These are phyloP conservation scores for Xylaria scruposa DNA, from an alignment of 495 filamentous ascomycete genomes.

Conservation along the genomic window DNA sequence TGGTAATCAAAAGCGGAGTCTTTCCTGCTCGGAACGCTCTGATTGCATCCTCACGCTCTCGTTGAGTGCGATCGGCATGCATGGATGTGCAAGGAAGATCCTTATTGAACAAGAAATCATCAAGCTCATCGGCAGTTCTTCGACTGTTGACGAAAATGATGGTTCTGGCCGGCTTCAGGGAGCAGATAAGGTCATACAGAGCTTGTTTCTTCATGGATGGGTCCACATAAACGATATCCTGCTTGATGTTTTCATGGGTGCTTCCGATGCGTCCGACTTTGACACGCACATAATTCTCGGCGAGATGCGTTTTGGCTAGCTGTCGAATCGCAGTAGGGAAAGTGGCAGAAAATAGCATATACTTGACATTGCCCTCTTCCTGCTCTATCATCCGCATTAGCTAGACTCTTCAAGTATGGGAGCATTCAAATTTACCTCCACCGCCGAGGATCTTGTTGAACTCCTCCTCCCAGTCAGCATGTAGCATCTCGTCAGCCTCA, in stretches of 20 bases:
- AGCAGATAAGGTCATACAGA: conserved; percentile 74
- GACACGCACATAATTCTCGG: conserved; percentile 74
- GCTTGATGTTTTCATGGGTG: conserved; percentile 78
- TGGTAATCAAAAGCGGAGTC: conserved; percentile 81
- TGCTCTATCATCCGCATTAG: conserved; percentile 60
- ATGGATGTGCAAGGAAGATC: conserved; percentile 84
- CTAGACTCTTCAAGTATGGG: background rate
- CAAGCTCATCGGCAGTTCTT: conserved; percentile 74
- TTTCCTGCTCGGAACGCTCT: conserved; percentile 79
- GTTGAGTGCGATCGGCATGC: conserved; percentile 85
- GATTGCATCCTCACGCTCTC: conserved; percentile 92
- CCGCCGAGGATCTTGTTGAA: conserved; percentile 75
- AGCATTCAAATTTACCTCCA: conserved; percentile 63
- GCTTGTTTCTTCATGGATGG: conserved; percentile 68
- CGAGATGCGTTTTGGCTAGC: conserved; percentile 76
- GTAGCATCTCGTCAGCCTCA: conserved; percentile 92
- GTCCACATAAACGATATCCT: conserved; percentile 72
- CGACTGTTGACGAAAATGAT: conserved; percentile 91
- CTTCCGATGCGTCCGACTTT: conserved; percentile 85
- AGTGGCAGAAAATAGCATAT: conserved; percentile 94
- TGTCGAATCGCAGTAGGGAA: conserved; percentile 80
- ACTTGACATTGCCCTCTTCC: conserved; percentile 77
- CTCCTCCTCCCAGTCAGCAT: conserved; percentile 74
- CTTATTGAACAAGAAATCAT: conserved; percentile 84
- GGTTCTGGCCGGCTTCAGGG: conserved; percentile 74